These are phyloP conservation scores for Debaryomyces maramus DNA, from an alignment of 805 yeast species.

Conservation along the genomic window DNA sequence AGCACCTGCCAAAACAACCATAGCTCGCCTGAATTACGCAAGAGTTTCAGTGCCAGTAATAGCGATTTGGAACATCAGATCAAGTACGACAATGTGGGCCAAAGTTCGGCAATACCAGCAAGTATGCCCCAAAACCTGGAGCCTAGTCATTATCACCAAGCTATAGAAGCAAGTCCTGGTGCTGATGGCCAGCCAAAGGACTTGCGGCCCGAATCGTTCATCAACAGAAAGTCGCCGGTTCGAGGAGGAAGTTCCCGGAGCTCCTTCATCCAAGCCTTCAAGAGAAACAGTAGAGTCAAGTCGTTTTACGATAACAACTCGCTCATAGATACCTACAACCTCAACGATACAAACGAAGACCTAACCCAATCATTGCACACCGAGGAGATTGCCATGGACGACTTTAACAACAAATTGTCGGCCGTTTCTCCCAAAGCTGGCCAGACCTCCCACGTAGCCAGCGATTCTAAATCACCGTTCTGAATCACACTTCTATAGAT, in stretches of 20 bases:
- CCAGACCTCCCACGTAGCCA: too few species aligned
- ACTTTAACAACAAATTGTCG: conserved; percentile 20
- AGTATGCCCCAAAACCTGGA: not conserved
- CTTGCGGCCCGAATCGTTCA: conserved; percentile 4
- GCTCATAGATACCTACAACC: conserved; percentile 32
- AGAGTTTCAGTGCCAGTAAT: conserved; percentile 3
- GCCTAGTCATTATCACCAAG: not conserved
- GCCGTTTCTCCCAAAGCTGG: too few species aligned
- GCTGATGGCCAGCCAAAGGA: conserved; percentile 1
- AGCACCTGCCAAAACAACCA: conserved; percentile 10
- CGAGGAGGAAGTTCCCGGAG: conserved; percentile 26
- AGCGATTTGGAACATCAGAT: conserved; percentile 2
- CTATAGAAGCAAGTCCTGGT: conserved; percentile 19
- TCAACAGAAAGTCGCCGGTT: conserved; percentile 2
- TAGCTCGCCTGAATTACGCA: conserved; percentile 4
- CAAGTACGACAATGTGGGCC: conserved; percentile 3
- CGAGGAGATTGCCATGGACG: conserved; percentile 53
- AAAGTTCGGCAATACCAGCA: not conserved
- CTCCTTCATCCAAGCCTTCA: conserved; percentile 31
- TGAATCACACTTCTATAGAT: not conserved
- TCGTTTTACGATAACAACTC: conserved; percentile 27
- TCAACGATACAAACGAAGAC: conserved; percentile 30
- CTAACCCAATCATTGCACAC: conserved; percentile 37
- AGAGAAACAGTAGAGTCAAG: conserved; percentile 29
- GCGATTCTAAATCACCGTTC: too few species aligned